phyloP scores from a whole-genome alignment of 768 basidiomycete species.

The Lactifluus piperatus region DNA sequence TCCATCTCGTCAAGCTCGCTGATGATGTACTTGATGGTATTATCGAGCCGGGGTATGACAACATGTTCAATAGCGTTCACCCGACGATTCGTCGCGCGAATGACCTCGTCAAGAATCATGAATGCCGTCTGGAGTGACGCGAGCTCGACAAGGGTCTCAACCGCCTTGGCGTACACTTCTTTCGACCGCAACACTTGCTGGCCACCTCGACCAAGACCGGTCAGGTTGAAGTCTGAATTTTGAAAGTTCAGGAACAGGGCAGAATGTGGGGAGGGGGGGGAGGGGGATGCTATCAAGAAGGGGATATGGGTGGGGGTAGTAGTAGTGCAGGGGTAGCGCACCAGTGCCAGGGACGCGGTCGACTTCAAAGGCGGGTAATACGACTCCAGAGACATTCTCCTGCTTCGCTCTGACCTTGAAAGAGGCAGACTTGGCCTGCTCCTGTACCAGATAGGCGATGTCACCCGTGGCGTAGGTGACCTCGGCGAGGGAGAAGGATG shows the following conservation, averaged over 20 bases:
- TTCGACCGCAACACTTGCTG: constrained; percentile 93
- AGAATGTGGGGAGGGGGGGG: too few species aligned
- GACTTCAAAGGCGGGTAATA: constrained; percentile 90
- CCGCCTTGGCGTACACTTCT: constrained; percentile 95
- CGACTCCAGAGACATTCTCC: constrained; percentile 97
- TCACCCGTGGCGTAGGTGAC: constrained; percentile 97
- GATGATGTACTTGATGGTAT: constrained; percentile 96
- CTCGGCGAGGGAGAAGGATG: constrained; percentile 97
- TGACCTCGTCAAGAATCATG: constrained; percentile 97
- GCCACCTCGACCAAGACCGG: constrained; percentile 92
- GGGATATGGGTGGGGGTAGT: neutral
- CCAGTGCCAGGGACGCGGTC: constrained; percentile 82
- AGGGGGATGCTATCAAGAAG: constrained; percentile 5
- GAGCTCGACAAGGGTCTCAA: constrained; percentile 94
- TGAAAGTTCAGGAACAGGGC: neutral
- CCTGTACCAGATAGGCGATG: constrained; percentile 96
- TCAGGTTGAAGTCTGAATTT: constrained; percentile 88
- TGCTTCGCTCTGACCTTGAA: constrained; percentile 93
- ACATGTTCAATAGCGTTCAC: constrained; percentile 99
- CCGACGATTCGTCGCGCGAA: constrained; percentile 96
- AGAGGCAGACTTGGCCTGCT: constrained; percentile 83
- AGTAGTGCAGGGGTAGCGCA: constrained; percentile 24
- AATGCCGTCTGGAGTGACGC: constrained; percentile 97
- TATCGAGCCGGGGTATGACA: constrained; percentile 89
- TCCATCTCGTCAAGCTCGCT: constrained; percentile 99